Evolutionary conservation across 768 basidiomycete genomes (phyloP).

Genomic region (Multifurca ochricompacta): DNA sequence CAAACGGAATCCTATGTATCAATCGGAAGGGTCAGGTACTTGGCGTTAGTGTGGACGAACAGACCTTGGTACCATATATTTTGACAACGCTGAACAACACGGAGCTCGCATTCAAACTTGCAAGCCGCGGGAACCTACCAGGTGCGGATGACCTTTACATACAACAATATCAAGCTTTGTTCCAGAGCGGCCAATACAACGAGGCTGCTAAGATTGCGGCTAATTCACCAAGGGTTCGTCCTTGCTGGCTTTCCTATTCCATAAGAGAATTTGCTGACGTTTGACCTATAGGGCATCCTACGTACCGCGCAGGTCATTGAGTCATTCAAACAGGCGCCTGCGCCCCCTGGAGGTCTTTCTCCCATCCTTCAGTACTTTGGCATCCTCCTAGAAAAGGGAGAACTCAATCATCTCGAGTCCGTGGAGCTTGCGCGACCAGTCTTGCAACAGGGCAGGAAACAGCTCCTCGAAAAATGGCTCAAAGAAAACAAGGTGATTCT

Average conservation of each 20-base stretch:
- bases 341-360: slow-evolving; percentile 80
- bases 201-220: slow-evolving; percentile 98
- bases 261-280: slow-evolving; percentile 5
- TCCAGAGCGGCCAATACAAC: slow-evolving; percentile 78
- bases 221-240: slow-evolving; percentile 80
- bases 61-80: slow-evolving; percentile 93
- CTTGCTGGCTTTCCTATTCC: neutral
- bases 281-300: slow-evolving; percentile 65
- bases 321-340: slow-evolving; percentile 93
- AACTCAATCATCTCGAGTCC: slow-evolving; percentile 93
- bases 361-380: slow-evolving; percentile 99
- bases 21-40: slow-evolving; percentile 99
- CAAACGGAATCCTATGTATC: slow-evolving; percentile 95
- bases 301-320: slow-evolving; percentile 95
- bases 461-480: slow-evolving; percentile 96
- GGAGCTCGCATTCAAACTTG: slow-evolving; percentile 95
- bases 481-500: slow-evolving; percentile 91
- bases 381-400: slow-evolving; percentile 96
- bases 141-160: slow-evolving; percentile 97
- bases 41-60: slow-evolving; percentile 94
- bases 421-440: slow-evolving; percentile 95
- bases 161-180: slow-evolving; percentile 88
- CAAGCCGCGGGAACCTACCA: slow-evolving; percentile 91
- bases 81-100: slow-evolving; percentile 91
- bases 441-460: slow-evolving; percentile 91